phyloP scores from a whole-genome alignment of 2,329 filamentous ascomycete species.

The Myriosclerotinia duriaeana region DNA sequence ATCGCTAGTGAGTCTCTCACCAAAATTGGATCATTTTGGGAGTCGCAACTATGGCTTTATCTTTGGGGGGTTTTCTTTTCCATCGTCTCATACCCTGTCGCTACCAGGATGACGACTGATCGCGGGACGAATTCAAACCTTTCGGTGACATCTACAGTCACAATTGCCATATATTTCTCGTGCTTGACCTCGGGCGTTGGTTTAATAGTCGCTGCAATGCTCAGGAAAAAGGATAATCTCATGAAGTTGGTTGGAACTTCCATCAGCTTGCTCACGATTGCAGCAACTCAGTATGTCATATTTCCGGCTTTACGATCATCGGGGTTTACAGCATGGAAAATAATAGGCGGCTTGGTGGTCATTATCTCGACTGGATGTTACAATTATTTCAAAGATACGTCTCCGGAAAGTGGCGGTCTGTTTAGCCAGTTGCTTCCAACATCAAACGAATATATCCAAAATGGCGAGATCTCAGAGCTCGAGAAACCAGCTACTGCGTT shows the following conservation, averaged over 20 bases:
- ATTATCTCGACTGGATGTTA: conserved; percentile 29
- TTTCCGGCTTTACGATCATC: conserved; percentile 26
- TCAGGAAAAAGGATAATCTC: conserved; percentile 32
- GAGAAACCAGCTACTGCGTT: neutral
- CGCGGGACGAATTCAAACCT: neutral
- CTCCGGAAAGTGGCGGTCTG: neutral
- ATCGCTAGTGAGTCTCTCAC: conserved; percentile 32
- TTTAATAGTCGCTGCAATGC: conserved; percentile 29
- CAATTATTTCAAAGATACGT: conserved; percentile 30
- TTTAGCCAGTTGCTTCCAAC: neutral
- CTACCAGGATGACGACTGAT: conserved; percentile 4
- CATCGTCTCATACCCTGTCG: conserved; percentile 18
- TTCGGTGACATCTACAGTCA: conserved; percentile 5
- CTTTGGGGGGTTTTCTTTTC: conserved; percentile 30
- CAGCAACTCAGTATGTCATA: conserved; percentile 29
- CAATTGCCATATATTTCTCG: conserved; percentile 19
- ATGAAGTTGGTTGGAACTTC: conserved; percentile 32
- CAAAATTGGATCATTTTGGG: conserved; percentile 33
- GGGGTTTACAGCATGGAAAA: conserved; percentile 28
- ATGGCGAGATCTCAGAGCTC: neutral
- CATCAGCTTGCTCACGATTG: conserved; percentile 28
- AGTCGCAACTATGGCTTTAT: conserved; percentile 30
- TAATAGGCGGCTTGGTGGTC: conserved; percentile 30
- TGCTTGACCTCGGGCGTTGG: conserved; percentile 22
- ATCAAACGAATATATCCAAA: neutral